Base-by-base conservation (phyloP, 2,329 filamentous ascomycete genomes). In the Fusarium nodosum region DNA sequence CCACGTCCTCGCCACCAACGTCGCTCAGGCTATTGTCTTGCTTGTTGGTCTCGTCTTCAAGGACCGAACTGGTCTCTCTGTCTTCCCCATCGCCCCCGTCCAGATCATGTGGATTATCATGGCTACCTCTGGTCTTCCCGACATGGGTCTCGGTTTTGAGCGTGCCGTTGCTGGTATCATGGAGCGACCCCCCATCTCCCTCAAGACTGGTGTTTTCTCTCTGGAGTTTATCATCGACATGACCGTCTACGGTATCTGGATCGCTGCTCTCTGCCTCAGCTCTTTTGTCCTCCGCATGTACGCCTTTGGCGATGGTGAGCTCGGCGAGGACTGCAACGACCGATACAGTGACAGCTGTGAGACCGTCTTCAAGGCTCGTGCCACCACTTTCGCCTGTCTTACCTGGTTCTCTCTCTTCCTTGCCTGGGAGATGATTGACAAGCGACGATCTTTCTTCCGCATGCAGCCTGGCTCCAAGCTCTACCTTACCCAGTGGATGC, bases 21-120 rank as follows among this genome's bases (percentile, higher is more conserved):
- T 93, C 54, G 91, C 90, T 0, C 88, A 93, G 72, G 92, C 90
- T 1, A 83, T 87, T 56, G 90, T 89, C 0, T 82, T 93, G 11
- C 86, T 93, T 5, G 86, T 93, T 44, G 91, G 91, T 53, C 85
- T 93, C 2, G 88, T 83, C 0, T 93, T 93, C 82, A 92, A 93
- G 79, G 91, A 93, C 71, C 66, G 75, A 3, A 82, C 82, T 15
- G 82, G 85, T 2, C 82, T 92, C 16, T 93, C 91, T 0, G 91
- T 93, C 7, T 93, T 93, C 76, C 91, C 91, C 0, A 84, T 93
- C 4, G 84, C 90, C 0, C 91, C 91, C 0, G 89, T 93, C n/a
- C 88, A 93, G 71, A 92, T 93, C 68, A 84, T 94, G 48, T 94
- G 91, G 91, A 90, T 94, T 69, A 93, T 93, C 76, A 93, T 93